Conservation (phyloP, 1,284 basidiomycete genomes). For the Vanrija sp. region DNA sequence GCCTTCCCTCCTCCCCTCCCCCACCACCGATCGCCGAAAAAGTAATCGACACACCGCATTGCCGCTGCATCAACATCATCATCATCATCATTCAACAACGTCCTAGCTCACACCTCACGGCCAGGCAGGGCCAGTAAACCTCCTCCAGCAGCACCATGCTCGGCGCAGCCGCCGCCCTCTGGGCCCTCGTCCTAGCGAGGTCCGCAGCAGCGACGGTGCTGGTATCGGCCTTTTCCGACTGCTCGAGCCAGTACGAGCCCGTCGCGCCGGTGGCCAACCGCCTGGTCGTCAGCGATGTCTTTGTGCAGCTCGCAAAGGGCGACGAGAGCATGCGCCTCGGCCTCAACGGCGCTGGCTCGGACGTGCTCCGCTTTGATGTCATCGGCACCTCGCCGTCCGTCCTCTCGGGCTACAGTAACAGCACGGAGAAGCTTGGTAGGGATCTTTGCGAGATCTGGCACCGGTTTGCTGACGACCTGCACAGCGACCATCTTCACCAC, state of each 20-base stretch:
- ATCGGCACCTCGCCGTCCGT: slow-evolving; percentile 46
- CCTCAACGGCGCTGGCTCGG: slow-evolving; percentile 31
- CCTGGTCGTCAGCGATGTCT: slow-evolving; percentile 64
- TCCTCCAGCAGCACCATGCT: not conserved
- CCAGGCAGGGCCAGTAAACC: not conserved
- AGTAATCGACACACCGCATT: slow-evolving; percentile 3
- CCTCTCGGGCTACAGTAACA: slow-evolving; percentile 60
- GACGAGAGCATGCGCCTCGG: slow-evolving; percentile 41
- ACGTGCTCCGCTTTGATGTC: slow-evolving; percentile 45
- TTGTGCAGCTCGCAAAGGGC: slow-evolving; percentile 62
- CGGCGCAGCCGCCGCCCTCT: not conserved
- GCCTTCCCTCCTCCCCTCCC: not conserved
- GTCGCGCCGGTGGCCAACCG: slow-evolving; percentile 24
- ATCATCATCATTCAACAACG: not conserved
- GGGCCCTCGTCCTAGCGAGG: slow-evolving; percentile 7
- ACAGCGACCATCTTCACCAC: slow-evolving; percentile 79
- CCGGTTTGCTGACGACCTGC: slow-evolving; percentile 10
- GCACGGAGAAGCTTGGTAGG: slow-evolving; percentile 61
- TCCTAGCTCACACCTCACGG: not conserved
- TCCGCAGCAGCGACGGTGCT: slow-evolving; percentile 23
- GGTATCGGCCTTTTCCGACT: slow-evolving; percentile 27
- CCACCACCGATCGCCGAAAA: not conserved
- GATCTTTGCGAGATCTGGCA: slow-evolving; percentile 5
- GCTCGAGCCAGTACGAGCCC: slow-evolving; percentile 21
- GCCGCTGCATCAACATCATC: not conserved